Percentiles rank a stretch among this genome's conserved stretches.
phyloP scores from a whole-genome alignment of 75 land plant genomes.

The Cupressus sempervirens region DNA sequence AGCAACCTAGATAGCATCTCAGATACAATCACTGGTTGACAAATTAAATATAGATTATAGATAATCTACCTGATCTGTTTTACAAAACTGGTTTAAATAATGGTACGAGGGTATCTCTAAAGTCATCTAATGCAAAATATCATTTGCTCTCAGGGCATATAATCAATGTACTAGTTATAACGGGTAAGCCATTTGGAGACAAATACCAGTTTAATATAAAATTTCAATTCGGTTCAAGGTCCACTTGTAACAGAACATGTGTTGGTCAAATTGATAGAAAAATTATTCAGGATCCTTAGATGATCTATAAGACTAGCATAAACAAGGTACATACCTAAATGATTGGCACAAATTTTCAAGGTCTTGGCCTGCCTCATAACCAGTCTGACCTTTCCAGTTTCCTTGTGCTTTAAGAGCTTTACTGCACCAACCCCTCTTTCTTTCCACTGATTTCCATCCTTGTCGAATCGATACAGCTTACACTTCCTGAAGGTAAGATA shows the following conservation, averaged over 20 bases:
- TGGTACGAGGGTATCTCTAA: background rate
- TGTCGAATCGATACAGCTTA: conserved; percentile 84
- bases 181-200: background rate
- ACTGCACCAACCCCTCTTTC: conserved; percentile 87
- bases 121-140: background rate
- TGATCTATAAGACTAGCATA: background rate
- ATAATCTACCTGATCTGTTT: background rate
- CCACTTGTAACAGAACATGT: no score
- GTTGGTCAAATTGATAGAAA: background rate
- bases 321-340: conserved; percentile 40
- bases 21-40: background rate
- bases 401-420: conserved; percentile 82
- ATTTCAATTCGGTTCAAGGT: background rate
- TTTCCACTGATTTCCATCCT: conserved; percentile 88
- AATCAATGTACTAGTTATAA: background rate
- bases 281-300: background rate
- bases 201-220: background rate
- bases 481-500: conserved; percentile 51
- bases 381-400: conserved; percentile 66
- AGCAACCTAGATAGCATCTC: background rate
- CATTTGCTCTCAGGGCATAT: background rate
- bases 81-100: background rate
- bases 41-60: background rate
- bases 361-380: conserved; percentile 91
- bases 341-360: conserved; percentile 96